These are phyloP conservation scores for Ophiocordyceps polyrhachis-furcata DNA, from an alignment of 2,329 filamentous ascomycete species.

Conservation along the genomic window DNA sequence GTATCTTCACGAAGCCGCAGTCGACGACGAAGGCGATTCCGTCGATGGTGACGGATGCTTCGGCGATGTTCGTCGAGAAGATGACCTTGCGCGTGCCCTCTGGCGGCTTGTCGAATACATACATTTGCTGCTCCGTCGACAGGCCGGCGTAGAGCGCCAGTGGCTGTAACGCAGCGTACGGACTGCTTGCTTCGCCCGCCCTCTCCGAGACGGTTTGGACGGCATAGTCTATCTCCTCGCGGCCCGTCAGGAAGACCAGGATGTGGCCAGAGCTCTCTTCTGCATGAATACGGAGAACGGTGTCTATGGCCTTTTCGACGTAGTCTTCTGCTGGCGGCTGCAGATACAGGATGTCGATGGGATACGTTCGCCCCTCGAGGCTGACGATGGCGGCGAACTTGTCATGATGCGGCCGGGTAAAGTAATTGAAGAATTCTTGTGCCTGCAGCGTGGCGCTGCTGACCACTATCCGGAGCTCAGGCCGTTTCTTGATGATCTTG, in stretches of 20 bases:
- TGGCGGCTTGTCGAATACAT: conserved; percentile 71
- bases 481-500: conserved; percentile 65
- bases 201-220: conserved; percentile 66
- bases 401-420: conserved; percentile 23
- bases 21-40: conserved; percentile 86
- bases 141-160: conserved; percentile 81
- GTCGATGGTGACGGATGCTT: conserved; percentile 87
- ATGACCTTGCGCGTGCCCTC: conserved; percentile 80
- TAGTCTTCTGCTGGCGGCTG: conserved; percentile 70
- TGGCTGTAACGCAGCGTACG: conserved; percentile 11
- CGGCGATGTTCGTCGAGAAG: conserved; percentile 87
- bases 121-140: conserved; percentile 82
- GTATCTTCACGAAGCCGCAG: conserved; percentile 75
- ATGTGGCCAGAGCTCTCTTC: conserved; percentile 72
- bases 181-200: conserved; percentile 34
- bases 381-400: conserved; percentile 44
- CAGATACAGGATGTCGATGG: conserved; percentile 72
- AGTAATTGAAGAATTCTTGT: conserved; percentile 69
- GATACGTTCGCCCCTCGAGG: conserved; percentile 72
- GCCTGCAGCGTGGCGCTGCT: conserved; percentile 90
- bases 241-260: conserved; percentile 75
- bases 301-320: conserved; percentile 62
- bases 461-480: conserved; percentile 72
- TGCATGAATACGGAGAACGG: conserved; percentile 73
- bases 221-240: conserved; percentile 76